Conservation (phyloP, 1,284 basidiomycete species). For the Fistulinella staudtii region DNA sequence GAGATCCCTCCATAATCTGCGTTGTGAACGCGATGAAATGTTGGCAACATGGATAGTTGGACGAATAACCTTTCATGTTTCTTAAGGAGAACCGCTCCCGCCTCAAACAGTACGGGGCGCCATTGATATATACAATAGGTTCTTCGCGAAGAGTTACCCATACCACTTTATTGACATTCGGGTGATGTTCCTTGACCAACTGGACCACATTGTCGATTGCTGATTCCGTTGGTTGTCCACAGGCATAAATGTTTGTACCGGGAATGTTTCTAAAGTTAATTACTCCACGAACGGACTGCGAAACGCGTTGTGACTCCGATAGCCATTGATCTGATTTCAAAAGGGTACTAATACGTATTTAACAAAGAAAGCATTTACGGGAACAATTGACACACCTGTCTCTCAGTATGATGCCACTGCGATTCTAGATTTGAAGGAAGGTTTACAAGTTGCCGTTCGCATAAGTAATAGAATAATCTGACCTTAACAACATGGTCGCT, state of each 20-base stretch:
- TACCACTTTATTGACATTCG: constrained; percentile 61
- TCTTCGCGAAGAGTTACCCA: constrained; percentile 96
- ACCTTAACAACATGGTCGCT: constrained; percentile 90
- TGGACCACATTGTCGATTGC: constrained; percentile 84
- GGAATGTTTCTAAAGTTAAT: constrained; percentile 92
- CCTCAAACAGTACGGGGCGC: constrained; percentile 75
- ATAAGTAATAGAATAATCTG: too few species aligned
- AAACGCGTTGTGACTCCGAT: constrained; percentile 60
- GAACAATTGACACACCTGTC: constrained; percentile 56
- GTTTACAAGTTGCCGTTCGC: too few species aligned
- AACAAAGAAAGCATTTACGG: neutral
- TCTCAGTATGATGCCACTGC: constrained; percentile 90
- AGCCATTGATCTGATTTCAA: constrained; percentile 93
- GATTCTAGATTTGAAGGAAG: too few species aligned
- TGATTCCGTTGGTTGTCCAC: constrained; percentile 90
- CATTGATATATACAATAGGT: constrained; percentile 93
- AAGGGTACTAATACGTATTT: constrained; percentile 55
- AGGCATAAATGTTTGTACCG: constrained; percentile 82
- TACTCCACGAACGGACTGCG: constrained; percentile 79
- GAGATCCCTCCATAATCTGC: constrained; percentile 92
- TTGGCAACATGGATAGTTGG: constrained; percentile 1
- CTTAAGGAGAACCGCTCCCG: constrained; percentile 77
- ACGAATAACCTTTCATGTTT: constrained; percentile 74
- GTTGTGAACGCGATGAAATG: constrained; percentile 3
- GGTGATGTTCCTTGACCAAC: constrained; percentile 62